Evolutionary conservation across 2,329 filamentous ascomycete genomes (phyloP).

Genomic region (Arthrobotrys megalospora): DNA sequence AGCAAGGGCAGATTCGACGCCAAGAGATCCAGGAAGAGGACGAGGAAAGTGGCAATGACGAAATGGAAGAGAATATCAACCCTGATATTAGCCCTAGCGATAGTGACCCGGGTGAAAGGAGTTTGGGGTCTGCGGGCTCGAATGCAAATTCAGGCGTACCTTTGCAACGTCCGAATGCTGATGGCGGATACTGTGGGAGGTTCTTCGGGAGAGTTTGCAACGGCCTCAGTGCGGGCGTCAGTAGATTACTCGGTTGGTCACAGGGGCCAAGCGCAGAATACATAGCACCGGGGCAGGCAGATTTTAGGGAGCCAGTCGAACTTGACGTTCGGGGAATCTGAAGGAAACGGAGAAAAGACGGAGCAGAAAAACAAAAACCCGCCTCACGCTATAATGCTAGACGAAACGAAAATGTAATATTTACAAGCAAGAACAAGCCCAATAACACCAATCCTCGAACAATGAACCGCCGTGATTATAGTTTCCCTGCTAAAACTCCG

Average conservation of each 20-base stretch:
- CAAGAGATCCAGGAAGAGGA: neutral
- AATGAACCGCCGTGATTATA: conserved; percentile 13
- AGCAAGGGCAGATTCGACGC: neutral
- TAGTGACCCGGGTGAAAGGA: neutral
- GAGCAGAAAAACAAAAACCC: neutral
- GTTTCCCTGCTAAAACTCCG: neutral
- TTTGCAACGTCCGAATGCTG: neutral
- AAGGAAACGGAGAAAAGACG: neutral
- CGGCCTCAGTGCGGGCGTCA: neutral
- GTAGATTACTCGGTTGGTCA: conserved; percentile 26
- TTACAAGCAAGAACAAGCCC: conserved; percentile 10
- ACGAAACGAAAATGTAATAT: neutral
- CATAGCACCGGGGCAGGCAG: neutral
- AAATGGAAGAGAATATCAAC: neutral
- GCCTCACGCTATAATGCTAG: neutral
- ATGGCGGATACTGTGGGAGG: conserved; percentile 25
- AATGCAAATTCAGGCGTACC: neutral
- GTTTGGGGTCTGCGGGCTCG: neutral
- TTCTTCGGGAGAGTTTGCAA: conserved; percentile 35
- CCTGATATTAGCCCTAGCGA: neutral
- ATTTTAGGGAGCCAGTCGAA: conserved; percentile 35
- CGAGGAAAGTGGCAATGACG: neutral
- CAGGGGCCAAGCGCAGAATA: neutral
- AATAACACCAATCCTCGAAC: conserved; percentile 1
- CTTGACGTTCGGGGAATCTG: neutral